Percentiles rank a stretch among this genome's conserved stretches.
Evolutionary conservation across 108 stramenopile species (phyloP).

Genomic region (Fistulifera solaris): DNA sequence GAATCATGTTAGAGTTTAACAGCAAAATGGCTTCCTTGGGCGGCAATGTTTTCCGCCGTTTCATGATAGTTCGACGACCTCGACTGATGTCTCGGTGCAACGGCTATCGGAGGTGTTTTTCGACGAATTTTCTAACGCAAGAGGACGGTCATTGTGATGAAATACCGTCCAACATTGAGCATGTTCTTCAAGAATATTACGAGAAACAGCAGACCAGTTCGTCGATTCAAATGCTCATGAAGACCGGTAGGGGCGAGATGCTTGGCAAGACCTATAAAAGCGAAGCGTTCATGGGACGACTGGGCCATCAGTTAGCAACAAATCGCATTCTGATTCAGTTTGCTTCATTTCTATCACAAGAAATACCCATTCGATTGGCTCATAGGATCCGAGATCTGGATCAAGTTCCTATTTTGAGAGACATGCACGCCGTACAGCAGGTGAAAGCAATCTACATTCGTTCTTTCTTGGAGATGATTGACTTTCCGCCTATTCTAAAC

Average conservation of each 20-base stretch:
- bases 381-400: constrained; percentile 91
- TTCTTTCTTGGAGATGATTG: constrained; percentile 78
- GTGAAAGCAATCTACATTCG: constrained; percentile 86
- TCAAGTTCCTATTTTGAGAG: constrained; percentile 62
- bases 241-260: constrained; percentile 5
- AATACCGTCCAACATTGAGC: too few relatives aligned
- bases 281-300: constrained; percentile 29
- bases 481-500: constrained; percentile 52
- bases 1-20: too few relatives aligned
- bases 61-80: too few relatives aligned
- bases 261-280: constrained; percentile 77
- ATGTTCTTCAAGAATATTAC: constrained; percentile 16
- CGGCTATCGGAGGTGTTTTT: too few relatives aligned
- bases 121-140: too few relatives aligned
- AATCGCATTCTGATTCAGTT: constrained; percentile 55
- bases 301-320: constrained; percentile 31
- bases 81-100: too few relatives aligned
- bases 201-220: constrained; percentile 47
- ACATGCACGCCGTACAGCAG: constrained; percentile 55
- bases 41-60: too few relatives aligned
- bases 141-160: too few relatives aligned
- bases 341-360: constrained; percentile 86
- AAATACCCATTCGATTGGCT: constrained; percentile 96
- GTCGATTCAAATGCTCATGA: constrained; percentile 71
- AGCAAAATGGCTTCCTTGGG: too few relatives aligned